These are phyloP conservation scores for Nissolia schottii DNA, from an alignment of 306 rosid genomes.

Conservation along the genomic window DNA sequence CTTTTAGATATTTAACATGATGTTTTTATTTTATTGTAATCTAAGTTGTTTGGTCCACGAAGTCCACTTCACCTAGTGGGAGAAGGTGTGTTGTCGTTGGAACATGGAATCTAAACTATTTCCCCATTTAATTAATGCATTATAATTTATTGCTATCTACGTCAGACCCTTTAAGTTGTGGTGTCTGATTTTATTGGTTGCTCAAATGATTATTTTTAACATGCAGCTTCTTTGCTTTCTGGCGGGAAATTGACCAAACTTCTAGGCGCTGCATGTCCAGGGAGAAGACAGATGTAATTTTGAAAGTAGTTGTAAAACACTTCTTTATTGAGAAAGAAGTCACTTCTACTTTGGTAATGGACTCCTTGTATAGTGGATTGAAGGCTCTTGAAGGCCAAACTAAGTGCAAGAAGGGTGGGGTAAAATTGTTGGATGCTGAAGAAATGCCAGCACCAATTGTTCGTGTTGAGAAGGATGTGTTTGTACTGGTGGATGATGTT, in stretches of 20 bases:
- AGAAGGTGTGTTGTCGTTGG: neutral
- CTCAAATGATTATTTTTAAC: slow-evolving; percentile 16
- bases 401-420: slow-evolving; percentile 53
- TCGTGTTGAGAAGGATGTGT: slow-evolving; percentile 75
- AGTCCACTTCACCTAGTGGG: neutral
- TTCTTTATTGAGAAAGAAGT: slow-evolving; percentile 99
- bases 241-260: slow-evolving; percentile 91
- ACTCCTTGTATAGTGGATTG: slow-evolving; percentile 92
- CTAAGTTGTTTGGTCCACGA: neutral
- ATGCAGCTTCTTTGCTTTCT: slow-evolving; percentile 81
- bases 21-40: neutral
- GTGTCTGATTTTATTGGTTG: slow-evolving; percentile 12
- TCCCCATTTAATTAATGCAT: neutral
- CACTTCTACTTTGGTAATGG: slow-evolving; percentile 97
- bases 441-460: slow-evolving; percentile 93
- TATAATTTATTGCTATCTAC: neutral
- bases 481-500: slow-evolving; percentile 92
- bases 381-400: slow-evolving; percentile 95
- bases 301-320: slow-evolving; percentile 88
- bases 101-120: neutral
- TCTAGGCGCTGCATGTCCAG: slow-evolving; percentile 84
- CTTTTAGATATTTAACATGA: slow-evolving; percentile 2
- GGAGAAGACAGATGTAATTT: slow-evolving; percentile 81
- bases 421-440: slow-evolving; percentile 66
- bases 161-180: slow-evolving; percentile 2